Evolutionary conservation across 352 stramenopile species (phyloP), one percentile per base, ranked within the genome.

Genomic region (Globisporangium solare): DNA sequence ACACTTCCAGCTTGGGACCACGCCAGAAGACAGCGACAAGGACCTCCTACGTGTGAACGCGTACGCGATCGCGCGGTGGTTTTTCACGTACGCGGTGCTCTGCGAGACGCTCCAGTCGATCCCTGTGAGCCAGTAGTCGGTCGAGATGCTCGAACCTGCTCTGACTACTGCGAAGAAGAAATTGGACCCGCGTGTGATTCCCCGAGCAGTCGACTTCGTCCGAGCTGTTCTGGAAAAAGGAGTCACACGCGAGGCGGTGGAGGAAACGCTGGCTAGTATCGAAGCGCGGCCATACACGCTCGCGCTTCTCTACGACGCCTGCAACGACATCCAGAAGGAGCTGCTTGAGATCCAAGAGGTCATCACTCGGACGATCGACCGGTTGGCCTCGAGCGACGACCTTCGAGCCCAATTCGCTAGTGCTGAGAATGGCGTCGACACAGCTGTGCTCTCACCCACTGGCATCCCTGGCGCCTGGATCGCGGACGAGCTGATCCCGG

Each of bases 401-500:
- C 39, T 60, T 15, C 18, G 35, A n/a, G 21, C 46, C 12, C 14
- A 47, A 6, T 32, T 54, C 18, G 5, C 27, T 27, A 27, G 5
- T 27, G 37, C 37, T 42, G 37, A 17, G 37, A 42, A 17, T 42
- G 37, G 37, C 37, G 24, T 27, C 5, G 37, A 42, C 37, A 42
- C 14, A 17, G 37, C 37, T 2, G 14, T 17, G 37, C 11, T 42
- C 14, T 42, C 37, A 12, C 37, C 37, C 37, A 42, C 37, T 42
- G 37, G 37, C 22, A 27, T 62, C 12, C 31, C 56, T 37, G 56
- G 37, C 37, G 10, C 32, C 12, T 83, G 64, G 58, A 63, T 75
- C 20, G 74, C 64, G 31, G 70, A 77, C n/a, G 48, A 56, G 3
- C 14, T 72, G 4, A 53, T 87, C 15, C 21, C 53, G 0, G 45